A percentile compares a stretch with the other conserved stretches of the same genome.
Evolutionary conservation across 129 eudicot species (phyloP).

Genomic region (Ambrosia artemisiifolia): DNA sequence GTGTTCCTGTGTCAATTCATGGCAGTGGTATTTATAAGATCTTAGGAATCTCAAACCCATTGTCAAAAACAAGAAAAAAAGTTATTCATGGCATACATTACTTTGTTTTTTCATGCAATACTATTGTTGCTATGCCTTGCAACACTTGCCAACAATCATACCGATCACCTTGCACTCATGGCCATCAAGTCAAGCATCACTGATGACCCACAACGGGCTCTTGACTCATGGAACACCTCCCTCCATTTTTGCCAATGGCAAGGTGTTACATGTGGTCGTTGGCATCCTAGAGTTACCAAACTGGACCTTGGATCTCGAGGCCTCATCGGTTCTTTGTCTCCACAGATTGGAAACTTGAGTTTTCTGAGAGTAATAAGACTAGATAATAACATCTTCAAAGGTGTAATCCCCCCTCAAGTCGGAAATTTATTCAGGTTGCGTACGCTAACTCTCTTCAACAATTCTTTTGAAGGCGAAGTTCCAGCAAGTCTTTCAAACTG

Average conservation of each 20-base stretch:
- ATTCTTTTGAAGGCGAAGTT: slow-evolving; percentile 34
- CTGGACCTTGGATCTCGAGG: slow-evolving; percentile 22
- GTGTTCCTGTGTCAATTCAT: not conserved
- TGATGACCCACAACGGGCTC: slow-evolving; percentile 19
- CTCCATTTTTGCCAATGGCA: slow-evolving; percentile 27
- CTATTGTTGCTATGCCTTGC: not conserved
- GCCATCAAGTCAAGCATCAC: slow-evolving; percentile 28
- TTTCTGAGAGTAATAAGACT: slow-evolving; percentile 27
- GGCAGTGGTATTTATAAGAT: not conserved
- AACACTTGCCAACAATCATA: slow-evolving; percentile 7
- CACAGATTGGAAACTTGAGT: slow-evolving; percentile 47
- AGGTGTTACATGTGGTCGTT: slow-evolving; percentile 34
- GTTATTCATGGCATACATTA: slow-evolving; percentile 17
- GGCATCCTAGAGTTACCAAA: slow-evolving; percentile 27
- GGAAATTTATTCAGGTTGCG: slow-evolving; percentile 34
- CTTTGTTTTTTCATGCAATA: slow-evolving; percentile 12
- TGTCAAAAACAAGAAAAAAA: not conserved
- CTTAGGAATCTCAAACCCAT: not conserved
- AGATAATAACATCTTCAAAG: slow-evolving; percentile 23
- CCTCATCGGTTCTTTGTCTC: slow-evolving; percentile 34
- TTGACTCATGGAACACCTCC: slow-evolving; percentile 34
- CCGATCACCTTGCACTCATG: slow-evolving; percentile 25
- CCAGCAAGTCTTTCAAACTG: slow-evolving; percentile 40
- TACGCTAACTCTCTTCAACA: slow-evolving; percentile 9
- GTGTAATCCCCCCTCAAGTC: slow-evolving; percentile 38